Evolutionary conservation across 1,284 basidiomycete genomes (phyloP).

Genomic region (Trametes hirsuta): DNA sequence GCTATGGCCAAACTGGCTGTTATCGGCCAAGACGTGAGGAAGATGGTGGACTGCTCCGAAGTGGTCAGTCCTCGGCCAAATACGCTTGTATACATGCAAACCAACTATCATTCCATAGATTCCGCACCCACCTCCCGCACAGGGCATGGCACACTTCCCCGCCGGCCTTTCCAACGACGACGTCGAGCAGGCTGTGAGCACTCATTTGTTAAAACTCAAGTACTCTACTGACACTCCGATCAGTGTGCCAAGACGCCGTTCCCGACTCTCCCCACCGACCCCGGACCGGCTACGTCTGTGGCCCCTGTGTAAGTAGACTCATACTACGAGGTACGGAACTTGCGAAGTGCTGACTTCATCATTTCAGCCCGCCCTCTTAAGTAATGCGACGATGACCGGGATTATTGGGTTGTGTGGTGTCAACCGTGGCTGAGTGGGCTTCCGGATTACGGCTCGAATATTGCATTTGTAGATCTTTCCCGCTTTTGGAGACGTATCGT

Average conservation of each 20-base stretch:
- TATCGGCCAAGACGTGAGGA: slow-evolving; percentile 32
- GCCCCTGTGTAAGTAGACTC: slow-evolving; percentile 11
- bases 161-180: slow-evolving; percentile 37
- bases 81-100: neutral
- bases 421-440: too few relatives aligned
- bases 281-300: slow-evolving; percentile 21
- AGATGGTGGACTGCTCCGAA: slow-evolving; percentile 31
- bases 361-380: slow-evolving; percentile 4
- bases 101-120: slow-evolving; percentile 4
- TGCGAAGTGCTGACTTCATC: neutral
- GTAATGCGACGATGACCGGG: too few relatives aligned
- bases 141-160: slow-evolving; percentile 37
- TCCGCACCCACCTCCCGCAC: slow-evolving; percentile 35
- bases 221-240: neutral
- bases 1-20: slow-evolving; percentile 36
- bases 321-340: neutral
- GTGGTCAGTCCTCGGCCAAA: slow-evolving; percentile 19
- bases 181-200: slow-evolving; percentile 39
- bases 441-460: too few relatives aligned
- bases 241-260: slow-evolving; percentile 21
- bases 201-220: neutral
- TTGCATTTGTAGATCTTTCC: too few relatives aligned
- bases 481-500: too few relatives aligned
- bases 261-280: slow-evolving; percentile 22
- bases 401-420: too few relatives aligned